phyloP scores from a whole-genome alignment of 257 asterid genomes.

The Paulownia fortunei region DNA sequence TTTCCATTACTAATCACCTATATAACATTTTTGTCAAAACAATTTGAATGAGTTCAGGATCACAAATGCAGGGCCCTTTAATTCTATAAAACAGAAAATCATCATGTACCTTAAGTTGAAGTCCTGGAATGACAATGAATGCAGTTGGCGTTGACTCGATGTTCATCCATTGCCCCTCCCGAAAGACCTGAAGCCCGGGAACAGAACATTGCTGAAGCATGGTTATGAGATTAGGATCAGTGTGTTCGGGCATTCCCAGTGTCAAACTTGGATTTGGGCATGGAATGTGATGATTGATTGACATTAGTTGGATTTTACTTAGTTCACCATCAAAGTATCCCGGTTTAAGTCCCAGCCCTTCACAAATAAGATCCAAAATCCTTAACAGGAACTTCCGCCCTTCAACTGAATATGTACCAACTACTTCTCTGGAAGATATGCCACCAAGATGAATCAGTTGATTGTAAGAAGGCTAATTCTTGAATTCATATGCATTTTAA shows the following conservation, averaged over 20 bases:
- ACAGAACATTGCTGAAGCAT: slow-evolving; percentile 58
- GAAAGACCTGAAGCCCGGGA: slow-evolving; percentile 56
- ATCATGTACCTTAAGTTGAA: slow-evolving; percentile 46
- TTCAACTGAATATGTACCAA: slow-evolving; percentile 49
- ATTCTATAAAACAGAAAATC: neutral
- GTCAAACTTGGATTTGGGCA: slow-evolving; percentile 80
- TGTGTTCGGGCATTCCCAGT: slow-evolving; percentile 66
- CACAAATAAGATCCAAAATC: slow-evolving; percentile 51
- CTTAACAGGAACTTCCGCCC: slow-evolving; percentile 43
- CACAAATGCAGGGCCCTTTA: neutral
- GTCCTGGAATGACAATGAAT: slow-evolving; percentile 53
- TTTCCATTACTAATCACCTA: slow-evolving; percentile 67
- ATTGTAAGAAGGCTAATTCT: neutral
- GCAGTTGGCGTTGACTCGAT: slow-evolving; percentile 53
- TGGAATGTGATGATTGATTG: slow-evolving; percentile 71
- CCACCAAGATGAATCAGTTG: neutral
- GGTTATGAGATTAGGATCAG: slow-evolving; percentile 71
- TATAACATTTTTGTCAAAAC: neutral
- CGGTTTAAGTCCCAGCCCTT: slow-evolving; percentile 55
- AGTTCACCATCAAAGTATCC: slow-evolving; percentile 50
- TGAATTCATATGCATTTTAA: neutral
- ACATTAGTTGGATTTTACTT: slow-evolving; percentile 47
- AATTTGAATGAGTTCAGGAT: neutral
- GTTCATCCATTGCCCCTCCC: slow-evolving; percentile 57
- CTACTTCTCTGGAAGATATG: slow-evolving; percentile 45